phyloP scores from a whole-genome alignment of 2,329 filamentous ascomycete species.

The Monosporascus ibericus region DNA sequence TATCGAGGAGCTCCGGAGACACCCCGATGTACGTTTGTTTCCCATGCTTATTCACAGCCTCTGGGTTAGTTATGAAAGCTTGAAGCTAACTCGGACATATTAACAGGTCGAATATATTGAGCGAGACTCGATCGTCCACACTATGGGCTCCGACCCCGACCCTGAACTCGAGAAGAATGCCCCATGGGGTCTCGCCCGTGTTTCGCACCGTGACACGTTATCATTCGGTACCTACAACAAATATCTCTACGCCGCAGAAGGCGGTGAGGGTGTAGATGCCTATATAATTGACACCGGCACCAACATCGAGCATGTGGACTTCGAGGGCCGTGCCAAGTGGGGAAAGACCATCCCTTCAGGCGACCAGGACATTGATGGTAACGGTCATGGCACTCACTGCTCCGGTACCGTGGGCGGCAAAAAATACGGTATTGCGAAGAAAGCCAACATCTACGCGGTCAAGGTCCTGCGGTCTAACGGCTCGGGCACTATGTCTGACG shows the following conservation, averaged over 20 bases:
- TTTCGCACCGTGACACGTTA: conserved; percentile 86
- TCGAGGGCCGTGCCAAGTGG: conserved; percentile 92
- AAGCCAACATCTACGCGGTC: conserved; percentile 92
- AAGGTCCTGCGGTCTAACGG: conserved; percentile 98
- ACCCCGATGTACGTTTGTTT: conserved; percentile 81
- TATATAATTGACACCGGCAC: conserved; percentile 98
- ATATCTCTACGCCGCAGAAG: conserved; percentile 85
- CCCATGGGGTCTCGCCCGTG: conserved; percentile 97
- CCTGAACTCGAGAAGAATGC: conserved; percentile 72
- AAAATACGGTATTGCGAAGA: conserved; percentile 99
- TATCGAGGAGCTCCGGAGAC: conserved; percentile 88
- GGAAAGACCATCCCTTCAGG: conserved; percentile 88
- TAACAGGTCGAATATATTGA: conserved; percentile 90
- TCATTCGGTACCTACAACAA: conserved; percentile 96
- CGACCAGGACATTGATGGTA: conserved; percentile 87
- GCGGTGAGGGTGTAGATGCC: conserved; percentile 95
- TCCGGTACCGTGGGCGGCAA: conserved; percentile 95
- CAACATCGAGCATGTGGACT: conserved; percentile 91
- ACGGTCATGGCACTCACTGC: conserved; percentile 98
- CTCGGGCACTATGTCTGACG: conserved; percentile 96
- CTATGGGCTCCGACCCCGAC: conserved; percentile 48
- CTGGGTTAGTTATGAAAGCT: background rate
- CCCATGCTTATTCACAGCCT: background rate
- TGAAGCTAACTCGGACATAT: conserved; percentile 6
- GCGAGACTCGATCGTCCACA: conserved; percentile 87